Conservation (phyloP, 768 basidiomycete genomes). For the Pholiota microspora region DNA sequence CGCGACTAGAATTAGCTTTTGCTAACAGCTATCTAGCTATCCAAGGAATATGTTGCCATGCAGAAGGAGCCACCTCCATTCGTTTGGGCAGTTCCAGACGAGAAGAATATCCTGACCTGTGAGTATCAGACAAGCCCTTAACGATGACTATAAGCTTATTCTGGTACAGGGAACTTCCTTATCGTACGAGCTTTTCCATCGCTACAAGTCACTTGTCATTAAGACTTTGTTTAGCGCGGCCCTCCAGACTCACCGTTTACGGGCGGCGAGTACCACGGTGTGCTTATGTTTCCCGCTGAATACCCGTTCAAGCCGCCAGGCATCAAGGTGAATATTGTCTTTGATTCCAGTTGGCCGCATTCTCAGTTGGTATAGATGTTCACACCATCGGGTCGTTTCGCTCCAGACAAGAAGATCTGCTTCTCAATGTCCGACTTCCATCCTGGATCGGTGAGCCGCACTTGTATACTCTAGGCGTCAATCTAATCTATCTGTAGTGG, state of each 20-base stretch:
- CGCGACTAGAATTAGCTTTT: slow-evolving; percentile 9
- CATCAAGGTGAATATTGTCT: slow-evolving; percentile 69
- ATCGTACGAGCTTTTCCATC: slow-evolving; percentile 63
- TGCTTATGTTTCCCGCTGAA: slow-evolving; percentile 89
- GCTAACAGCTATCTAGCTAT: slow-evolving; percentile 56
- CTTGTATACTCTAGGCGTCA: slow-evolving; percentile 3
- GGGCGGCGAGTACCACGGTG: slow-evolving; percentile 93
- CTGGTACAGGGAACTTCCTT: slow-evolving; percentile 82
- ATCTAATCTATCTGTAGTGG: slow-evolving; percentile 53
- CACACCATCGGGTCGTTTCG: slow-evolving; percentile 88
- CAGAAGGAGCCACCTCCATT: slow-evolving; percentile 94
- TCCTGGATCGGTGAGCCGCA: slow-evolving; percentile 68
- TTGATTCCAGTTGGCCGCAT: neutral
- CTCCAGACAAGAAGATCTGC: slow-evolving; percentile 93
- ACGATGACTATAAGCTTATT: slow-evolving; percentile 3
- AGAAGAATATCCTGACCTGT: slow-evolving; percentile 98
- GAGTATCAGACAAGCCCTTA: slow-evolving; percentile 29
- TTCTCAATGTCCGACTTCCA: slow-evolving; percentile 98
- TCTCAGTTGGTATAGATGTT: slow-evolving; percentile 58
- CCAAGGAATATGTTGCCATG: slow-evolving; percentile 90
- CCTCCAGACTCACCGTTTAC: slow-evolving; percentile 90
- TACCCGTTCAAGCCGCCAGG: slow-evolving; percentile 97
- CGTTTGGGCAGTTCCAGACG: slow-evolving; percentile 93
- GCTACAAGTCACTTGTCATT: slow-evolving; percentile 12
- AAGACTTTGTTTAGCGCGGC: slow-evolving; percentile 59